Conservation (phyloP, 1,284 basidiomycete genomes). For the Boletus austroedulis region DNA sequence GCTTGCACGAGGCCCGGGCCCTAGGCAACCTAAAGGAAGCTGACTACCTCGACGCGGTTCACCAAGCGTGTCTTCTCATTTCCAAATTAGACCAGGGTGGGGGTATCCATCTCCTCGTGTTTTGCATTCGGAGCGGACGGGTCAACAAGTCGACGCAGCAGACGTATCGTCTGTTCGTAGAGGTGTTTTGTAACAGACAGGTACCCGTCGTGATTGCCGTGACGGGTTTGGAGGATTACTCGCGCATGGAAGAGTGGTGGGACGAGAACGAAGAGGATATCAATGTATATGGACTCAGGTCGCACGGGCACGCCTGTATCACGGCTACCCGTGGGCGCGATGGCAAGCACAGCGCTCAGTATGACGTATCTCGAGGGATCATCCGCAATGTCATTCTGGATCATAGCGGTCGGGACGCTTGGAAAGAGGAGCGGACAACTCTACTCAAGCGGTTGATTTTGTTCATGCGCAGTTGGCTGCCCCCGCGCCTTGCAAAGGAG, state of each 20-base stretch:
- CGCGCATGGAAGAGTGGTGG: conserved; percentile 35
- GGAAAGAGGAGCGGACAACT: conserved; percentile 28
- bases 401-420: conserved; percentile 12
- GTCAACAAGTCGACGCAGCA: conserved; percentile 32
- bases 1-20: conserved; percentile 39
- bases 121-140: conserved; percentile 38
- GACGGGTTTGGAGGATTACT: conserved; percentile 39
- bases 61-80: conserved; percentile 35
- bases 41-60: conserved; percentile 32
- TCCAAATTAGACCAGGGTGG: conserved; percentile 30
- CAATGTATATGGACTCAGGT: conserved; percentile 22
- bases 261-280: conserved; percentile 23
- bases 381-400: conserved; percentile 24
- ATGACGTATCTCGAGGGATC: conserved; percentile 17
- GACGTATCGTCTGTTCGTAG: conserved; percentile 33
- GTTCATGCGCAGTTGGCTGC: conserved; percentile 26
- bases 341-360: conserved; percentile 21
- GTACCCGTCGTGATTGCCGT: conserved; percentile 39
- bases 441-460: conserved; percentile 30
- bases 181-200: conserved; percentile 30
- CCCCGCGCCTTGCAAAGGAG: conserved; percentile 11
- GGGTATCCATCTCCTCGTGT: conserved; percentile 40
- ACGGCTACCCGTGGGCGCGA: conserved; percentile 28
- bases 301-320: conserved; percentile 28
- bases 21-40: conserved; percentile 19